Evolutionary conservation across 371 early-diverging fungal species (phyloP).

Genomic region (Fennellomyces sp.): DNA sequence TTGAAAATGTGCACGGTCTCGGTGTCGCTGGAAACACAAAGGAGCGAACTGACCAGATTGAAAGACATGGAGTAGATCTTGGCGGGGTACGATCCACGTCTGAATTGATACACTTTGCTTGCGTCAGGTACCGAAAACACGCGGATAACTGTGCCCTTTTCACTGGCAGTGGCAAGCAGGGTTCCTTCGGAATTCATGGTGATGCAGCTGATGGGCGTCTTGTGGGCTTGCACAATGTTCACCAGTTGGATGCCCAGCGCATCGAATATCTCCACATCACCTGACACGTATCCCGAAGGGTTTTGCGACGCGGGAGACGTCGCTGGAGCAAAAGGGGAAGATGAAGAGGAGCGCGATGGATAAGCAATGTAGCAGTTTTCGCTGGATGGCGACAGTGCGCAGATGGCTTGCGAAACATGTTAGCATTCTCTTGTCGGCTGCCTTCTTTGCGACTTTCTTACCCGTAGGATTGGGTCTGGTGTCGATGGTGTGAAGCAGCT

Average conservation of each 20-base stretch:
- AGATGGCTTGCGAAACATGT: conserved; percentile 71
- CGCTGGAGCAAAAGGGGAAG: conserved; percentile 46
- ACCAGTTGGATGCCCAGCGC: conserved; percentile 82
- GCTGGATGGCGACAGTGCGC: conserved; percentile 91
- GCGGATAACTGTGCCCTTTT: conserved; percentile 97
- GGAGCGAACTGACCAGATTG: conserved; percentile 76
- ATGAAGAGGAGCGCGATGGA: conserved; percentile 69
- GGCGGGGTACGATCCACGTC: conserved; percentile 92
- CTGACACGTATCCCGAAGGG: conserved; percentile 38
- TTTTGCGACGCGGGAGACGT: conserved; percentile 48
- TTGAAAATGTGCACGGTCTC: conserved; percentile 98
- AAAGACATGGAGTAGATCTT: conserved; percentile 92
- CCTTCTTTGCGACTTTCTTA: conserved; percentile 24
- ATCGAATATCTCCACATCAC: conserved; percentile 91
- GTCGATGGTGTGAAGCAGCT: conserved; percentile 92
- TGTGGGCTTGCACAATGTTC: conserved; percentile 94
- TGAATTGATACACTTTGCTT: conserved; percentile 91
- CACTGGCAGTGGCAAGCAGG: conserved; percentile 92
- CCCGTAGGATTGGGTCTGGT: conserved; percentile 90
- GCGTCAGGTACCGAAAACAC: conserved; percentile 91
- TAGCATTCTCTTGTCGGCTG: conserved; percentile 33
- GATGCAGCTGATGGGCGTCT: conserved; percentile 81
- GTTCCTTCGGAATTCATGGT: conserved; percentile 91
- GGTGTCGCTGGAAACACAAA: conserved; percentile 90
- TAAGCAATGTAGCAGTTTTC: conserved; percentile 95